phyloP scores from a whole-genome alignment of 139 green algal species.

The Marvania coccoides region DNA sequence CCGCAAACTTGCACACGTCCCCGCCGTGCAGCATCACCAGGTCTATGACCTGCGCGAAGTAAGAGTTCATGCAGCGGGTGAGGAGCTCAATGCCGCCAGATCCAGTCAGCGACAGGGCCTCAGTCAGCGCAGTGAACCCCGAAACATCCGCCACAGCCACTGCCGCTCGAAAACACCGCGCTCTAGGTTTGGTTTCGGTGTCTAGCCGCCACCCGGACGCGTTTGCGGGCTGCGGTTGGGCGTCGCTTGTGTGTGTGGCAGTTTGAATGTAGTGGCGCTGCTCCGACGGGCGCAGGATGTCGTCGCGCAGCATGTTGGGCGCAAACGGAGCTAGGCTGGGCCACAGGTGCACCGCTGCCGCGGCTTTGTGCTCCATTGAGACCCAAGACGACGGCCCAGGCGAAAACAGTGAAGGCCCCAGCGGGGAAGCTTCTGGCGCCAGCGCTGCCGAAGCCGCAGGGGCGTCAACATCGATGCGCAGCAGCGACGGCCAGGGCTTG shows the following conservation, averaged over 20 bases:
- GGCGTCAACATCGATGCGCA: too few relatives aligned
- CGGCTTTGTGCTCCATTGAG: not conserved
- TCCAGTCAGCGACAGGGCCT: conserved; percentile 34
- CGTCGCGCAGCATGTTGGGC: conserved; percentile 45
- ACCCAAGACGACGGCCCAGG: not conserved
- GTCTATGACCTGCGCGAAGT: conserved; percentile 69
- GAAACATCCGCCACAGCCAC: conserved; percentile 76
- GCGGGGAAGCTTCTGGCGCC: too few relatives aligned
- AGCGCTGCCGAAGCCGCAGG: too few relatives aligned
- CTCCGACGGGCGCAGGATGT: conserved; percentile 11
- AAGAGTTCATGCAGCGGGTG: conserved; percentile 78
- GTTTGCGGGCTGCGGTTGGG: not conserved
- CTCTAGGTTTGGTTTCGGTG: not conserved
- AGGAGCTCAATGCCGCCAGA: conserved; percentile 70
- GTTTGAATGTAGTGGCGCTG: not conserved
- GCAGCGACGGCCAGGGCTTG: too few relatives aligned
- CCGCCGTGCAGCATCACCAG: conserved; percentile 57
- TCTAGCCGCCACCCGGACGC: not conserved
- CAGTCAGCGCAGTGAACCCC: conserved; percentile 76
- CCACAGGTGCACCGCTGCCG: conserved; percentile 9
- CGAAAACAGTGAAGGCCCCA: not conserved
- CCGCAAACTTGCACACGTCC: conserved; percentile 80
- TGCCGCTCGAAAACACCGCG: conserved; percentile 12
- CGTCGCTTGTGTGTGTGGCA: not conserved
- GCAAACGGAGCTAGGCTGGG: conserved; percentile 51